Conservation (phyloP, 441 rosid genomes). For the Croton setiger region DNA sequence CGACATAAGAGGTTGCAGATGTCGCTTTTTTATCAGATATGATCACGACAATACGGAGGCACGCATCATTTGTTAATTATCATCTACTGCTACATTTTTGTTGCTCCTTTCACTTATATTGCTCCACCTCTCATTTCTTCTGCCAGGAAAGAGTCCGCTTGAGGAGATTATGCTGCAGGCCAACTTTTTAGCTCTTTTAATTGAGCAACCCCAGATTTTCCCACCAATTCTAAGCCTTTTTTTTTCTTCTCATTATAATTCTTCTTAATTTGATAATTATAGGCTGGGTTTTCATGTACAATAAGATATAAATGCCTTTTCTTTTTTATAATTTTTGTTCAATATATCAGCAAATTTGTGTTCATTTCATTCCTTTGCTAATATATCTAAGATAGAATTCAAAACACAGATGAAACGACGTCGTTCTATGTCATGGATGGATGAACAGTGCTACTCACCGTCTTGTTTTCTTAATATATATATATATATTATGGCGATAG, state of each 20-base stretch:
- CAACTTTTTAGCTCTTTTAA: neutral
- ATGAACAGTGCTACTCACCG: no score
- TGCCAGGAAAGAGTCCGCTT: conserved; percentile 48
- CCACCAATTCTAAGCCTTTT: neutral
- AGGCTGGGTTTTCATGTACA: neutral
- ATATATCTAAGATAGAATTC: no score
- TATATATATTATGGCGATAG: no score
- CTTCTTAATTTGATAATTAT: neutral
- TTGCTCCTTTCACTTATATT: neutral
- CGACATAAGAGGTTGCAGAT: conserved; percentile 69
- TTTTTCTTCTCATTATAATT: no score
- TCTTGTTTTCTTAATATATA: no score
- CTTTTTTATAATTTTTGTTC: no score
- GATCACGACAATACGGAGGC: conserved; percentile 52
- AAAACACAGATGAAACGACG: no score
- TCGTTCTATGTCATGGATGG: no score
- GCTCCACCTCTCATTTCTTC: neutral
- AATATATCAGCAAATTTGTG: no score
- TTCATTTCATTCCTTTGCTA: no score
- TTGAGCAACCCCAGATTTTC: neutral
- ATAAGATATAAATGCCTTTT: no score
- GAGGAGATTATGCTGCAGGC: conserved; percentile 44
- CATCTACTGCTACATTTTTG: neutral
- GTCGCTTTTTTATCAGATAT: conserved; percentile 48
- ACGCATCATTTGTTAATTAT: conserved; percentile 11